These are phyloP conservation scores for Eleusine indica DNA, from an alignment of 176 grass and related monocot genomes.

Conservation along the genomic window DNA sequence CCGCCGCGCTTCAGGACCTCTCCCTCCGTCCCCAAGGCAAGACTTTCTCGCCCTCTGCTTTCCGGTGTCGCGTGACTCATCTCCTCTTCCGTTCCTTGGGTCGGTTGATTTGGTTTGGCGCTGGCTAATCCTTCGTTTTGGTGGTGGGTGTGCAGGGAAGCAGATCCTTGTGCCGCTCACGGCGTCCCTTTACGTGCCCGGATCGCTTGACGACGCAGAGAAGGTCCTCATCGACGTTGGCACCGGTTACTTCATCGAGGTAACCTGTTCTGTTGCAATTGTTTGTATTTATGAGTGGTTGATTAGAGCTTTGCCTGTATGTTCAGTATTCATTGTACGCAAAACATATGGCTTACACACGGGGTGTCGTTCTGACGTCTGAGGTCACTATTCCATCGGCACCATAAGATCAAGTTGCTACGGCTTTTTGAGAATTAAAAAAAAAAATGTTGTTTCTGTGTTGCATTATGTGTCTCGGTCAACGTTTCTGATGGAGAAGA, in stretches of 20 bases:
- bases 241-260: slow-evolving; percentile 97
- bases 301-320: neutral
- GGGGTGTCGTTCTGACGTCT: neutral
- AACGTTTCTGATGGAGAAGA: neutral
- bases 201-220: slow-evolving; percentile 77
- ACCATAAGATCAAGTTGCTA: neutral
- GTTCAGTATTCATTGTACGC: neutral
- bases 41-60: neutral
- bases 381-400: neutral
- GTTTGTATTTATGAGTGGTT: neutral
- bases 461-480: neutral
- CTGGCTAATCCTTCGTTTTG: slow-evolving; percentile 11
- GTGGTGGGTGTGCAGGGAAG: slow-evolving; percentile 64
- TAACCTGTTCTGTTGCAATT: slow-evolving; percentile 32
- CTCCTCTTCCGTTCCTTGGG: neutral
- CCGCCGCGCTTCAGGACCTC: slow-evolving; percentile 76
- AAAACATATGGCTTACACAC: neutral
- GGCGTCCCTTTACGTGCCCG: slow-evolving; percentile 90
- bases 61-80: neutral
- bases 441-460: neutral
- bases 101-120: slow-evolving; percentile 8
- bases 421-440: neutral
- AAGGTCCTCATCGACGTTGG: slow-evolving; percentile 95
- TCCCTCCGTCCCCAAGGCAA: slow-evolving; percentile 76
- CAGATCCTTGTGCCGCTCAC: slow-evolving; percentile 92